These are phyloP conservation scores for Hydnum rufescens DNA, from an alignment of 768 basidiomycete genomes.

Conservation along the genomic window DNA sequence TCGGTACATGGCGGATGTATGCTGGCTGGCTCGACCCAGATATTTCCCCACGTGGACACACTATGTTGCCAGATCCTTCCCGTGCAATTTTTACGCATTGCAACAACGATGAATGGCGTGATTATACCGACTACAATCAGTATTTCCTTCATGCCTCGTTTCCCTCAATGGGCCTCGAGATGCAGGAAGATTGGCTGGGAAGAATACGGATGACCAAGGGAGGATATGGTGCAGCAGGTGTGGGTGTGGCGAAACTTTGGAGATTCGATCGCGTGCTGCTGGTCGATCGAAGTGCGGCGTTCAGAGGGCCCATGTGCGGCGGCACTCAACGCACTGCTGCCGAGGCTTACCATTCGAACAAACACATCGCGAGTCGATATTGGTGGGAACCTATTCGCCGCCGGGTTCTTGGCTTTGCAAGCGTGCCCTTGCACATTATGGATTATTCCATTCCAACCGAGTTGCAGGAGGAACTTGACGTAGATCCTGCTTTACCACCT, in stretches of 20 bases:
- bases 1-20: conserved; percentile 55
- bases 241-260: conserved; percentile 22
- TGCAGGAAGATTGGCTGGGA: conserved; percentile 51
- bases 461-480: background rate
- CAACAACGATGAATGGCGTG: conserved; percentile 40
- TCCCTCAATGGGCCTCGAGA: conserved; percentile 35
- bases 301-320: conserved; percentile 44
- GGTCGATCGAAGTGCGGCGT: conserved; percentile 57
- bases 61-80: conserved; percentile 31
- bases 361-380: conserved; percentile 14
- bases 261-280: conserved; percentile 51
- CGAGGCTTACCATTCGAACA: conserved; percentile 40
- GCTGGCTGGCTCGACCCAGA: conserved; percentile 13
- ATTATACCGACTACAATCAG: conserved; percentile 53
- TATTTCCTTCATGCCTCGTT: conserved; percentile 58
- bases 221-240: background rate
- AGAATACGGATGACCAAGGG: conserved; percentile 22
- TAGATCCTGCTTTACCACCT: conserved; percentile 12
- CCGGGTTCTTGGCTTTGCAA: conserved; percentile 47
- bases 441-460: conserved; percentile 5
- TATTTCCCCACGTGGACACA: conserved; percentile 17
- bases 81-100: conserved; percentile 48
- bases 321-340: conserved; percentile 53
- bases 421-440: conserved; percentile 21
- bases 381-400: conserved; percentile 69